Evolutionary conservation across 2,329 filamentous ascomycete species (phyloP).

Genomic region (Aspergillus sp.): DNA sequence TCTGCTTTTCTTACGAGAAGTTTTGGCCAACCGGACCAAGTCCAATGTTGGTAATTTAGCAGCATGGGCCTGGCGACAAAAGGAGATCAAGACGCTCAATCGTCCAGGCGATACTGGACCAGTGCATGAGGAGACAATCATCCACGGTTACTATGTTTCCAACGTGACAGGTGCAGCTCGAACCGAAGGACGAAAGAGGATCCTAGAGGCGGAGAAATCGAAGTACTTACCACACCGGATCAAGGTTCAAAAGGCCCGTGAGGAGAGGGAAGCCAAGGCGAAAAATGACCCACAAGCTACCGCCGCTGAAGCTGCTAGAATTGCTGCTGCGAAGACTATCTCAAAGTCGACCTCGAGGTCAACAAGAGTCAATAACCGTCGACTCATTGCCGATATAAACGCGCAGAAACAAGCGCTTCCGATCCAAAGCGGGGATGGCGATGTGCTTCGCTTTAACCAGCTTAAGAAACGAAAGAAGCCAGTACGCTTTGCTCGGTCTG

Average conservation of each 20-base stretch:
- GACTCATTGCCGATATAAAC: conserved; percentile 88
- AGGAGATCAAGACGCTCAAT: conserved; percentile 63
- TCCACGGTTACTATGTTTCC: conserved; percentile 68
- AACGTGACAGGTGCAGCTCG: conserved; percentile 79
- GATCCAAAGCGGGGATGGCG: conserved; percentile 68
- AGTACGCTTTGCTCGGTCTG: conserved; percentile 92
- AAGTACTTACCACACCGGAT: conserved; percentile 97
- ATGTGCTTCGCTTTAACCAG: conserved; percentile 95
- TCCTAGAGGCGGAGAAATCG: conserved; percentile 93
- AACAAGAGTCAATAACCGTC: conserved; percentile 90
- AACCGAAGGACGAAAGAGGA: conserved; percentile 90
- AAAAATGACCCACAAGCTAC: conserved; percentile 56
- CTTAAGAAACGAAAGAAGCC: conserved; percentile 99
- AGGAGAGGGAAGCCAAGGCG: conserved; percentile 72
- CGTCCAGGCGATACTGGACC: conserved; percentile 48
- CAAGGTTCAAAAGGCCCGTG: conserved; percentile 83
- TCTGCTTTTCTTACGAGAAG: conserved; percentile 47
- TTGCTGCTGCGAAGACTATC: conserved; percentile 69
- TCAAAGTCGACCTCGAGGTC: conserved; percentile 86
- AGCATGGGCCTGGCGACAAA: conserved; percentile 63
- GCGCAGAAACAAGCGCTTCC: conserved; percentile 72
- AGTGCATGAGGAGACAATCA: conserved; percentile 46
- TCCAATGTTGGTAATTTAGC: conserved; percentile 50
- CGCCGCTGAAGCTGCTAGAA: conserved; percentile 62
- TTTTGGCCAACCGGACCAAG: conserved; percentile 40